Base-by-base conservation (phyloP, 352 stramenopile genomes). In the Aphanomyces invadans region DNA sequence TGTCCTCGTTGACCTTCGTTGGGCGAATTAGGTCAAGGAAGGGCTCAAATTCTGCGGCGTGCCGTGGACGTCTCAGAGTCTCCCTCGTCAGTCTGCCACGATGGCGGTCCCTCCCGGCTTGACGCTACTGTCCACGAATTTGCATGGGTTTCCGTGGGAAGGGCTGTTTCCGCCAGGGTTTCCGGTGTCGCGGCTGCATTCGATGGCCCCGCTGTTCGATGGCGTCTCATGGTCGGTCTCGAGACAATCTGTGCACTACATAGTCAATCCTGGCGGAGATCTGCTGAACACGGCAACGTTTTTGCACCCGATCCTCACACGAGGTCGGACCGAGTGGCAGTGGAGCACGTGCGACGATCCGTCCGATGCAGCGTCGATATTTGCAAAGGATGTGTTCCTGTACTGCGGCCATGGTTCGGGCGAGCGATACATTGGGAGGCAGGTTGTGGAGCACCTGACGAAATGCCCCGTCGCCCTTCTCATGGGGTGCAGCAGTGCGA, bases 341-440 rank as follows among this genome's bases (percentile, higher is more conserved):
- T 94, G 85, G 85, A 59, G 75, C 57, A 80, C 83, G 17, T 70
- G 80, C 29, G 45, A 86, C 0, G 79, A 77, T 2, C 45, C 57
- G 10, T 48, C 25, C 3, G n/a, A 28, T 42, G 3, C 15, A 29
- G n/a, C 29, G 44, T 45, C 17, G 36, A n/a, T n/a, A n/a, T 36
- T 59, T 33, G 2, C 55, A 31, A 65, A 70, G 17, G 55, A 97
- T 44, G 59, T 99, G 32, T 96, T 98, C 76, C 81, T 99, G 69
- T 99, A 98, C 76, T 98, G 92, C 73, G 97, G 97, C 23, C 97
- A 99, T 73, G 97, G 97, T 38, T 95, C 92, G 4, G 96, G 95
- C 19, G 93, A 99, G 72, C 86, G 79, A 45, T 97, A 92, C 62
- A 90, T 97, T 51, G 85, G 90, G 68, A 79, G 87, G 11, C 78